phyloP scores from a whole-genome alignment of 805 yeast genomes.

The Saccharomyces mikatae region DNA sequence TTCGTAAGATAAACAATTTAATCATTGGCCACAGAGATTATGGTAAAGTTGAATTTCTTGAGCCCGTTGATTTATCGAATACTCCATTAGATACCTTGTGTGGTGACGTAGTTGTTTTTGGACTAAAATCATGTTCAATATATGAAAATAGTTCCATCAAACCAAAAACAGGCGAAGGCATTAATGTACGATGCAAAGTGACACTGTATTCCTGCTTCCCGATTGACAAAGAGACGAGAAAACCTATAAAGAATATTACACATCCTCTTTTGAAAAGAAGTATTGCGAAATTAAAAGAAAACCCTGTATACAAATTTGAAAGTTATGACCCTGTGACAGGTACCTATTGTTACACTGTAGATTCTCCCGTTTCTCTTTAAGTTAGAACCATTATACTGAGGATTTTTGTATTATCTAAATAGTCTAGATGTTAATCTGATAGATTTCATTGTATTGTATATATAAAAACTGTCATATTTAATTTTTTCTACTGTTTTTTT shows the following conservation, averaged over 20 bases:
- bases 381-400: too few relatives aligned
- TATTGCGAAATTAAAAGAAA: constrained; percentile 52
- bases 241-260: constrained; percentile 68
- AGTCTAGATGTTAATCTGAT: not conserved
- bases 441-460: not conserved
- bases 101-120: constrained; percentile 57
- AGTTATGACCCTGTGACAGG: constrained; percentile 74
- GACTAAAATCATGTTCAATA: constrained; percentile 50
- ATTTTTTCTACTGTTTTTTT: too few relatives aligned
- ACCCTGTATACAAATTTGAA: constrained; percentile 51
- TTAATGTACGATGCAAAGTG: constrained; percentile 67
- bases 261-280: constrained; percentile 66
- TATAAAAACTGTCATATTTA: not conserved
- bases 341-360: constrained; percentile 52
- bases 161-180: constrained; percentile 71
- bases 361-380: not conserved
- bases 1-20: constrained; percentile 55
- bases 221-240: constrained; percentile 56
- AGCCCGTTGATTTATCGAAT: constrained; percentile 76
- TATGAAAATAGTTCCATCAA: constrained; percentile 58
- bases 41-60: constrained; percentile 69
- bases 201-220: constrained; percentile 80
- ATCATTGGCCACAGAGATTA: constrained; percentile 65
- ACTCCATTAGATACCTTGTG: constrained; percentile 55
- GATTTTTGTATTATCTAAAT: not conserved